These are phyloP conservation scores for Penicillium aurantiogriseum DNA, from an alignment of 2,329 filamentous ascomycete genomes.

Conservation along the genomic window DNA sequence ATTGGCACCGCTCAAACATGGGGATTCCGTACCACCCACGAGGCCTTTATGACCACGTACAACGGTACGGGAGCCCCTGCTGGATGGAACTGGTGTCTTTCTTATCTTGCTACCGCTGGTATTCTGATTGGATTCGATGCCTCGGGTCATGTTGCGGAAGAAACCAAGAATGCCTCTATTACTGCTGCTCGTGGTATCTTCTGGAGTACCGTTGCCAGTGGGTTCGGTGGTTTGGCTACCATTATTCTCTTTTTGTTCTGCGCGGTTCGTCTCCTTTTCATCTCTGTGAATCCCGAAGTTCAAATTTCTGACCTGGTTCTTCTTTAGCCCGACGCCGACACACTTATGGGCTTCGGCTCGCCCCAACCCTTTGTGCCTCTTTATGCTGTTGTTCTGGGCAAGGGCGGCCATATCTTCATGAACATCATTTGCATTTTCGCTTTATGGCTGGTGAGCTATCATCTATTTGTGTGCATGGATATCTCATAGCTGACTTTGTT, in stretches of 20 bases:
- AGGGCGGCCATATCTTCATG: constrained; percentile 61
- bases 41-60: constrained; percentile 61
- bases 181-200: constrained; percentile 61
- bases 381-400: constrained; percentile 57
- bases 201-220: constrained; percentile 59
- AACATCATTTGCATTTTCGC: constrained; percentile 50
- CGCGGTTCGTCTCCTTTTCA: constrained; percentile 26
- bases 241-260: constrained; percentile 62
- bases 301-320: constrained; percentile 4
- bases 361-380: constrained; percentile 60
- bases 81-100: constrained; percentile 64
- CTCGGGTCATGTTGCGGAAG: constrained; percentile 60
- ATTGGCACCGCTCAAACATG: constrained; percentile 56
- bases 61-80: constrained; percentile 57
- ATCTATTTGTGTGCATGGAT: not conserved
- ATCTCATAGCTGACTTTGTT: not conserved
- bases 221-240: constrained; percentile 54
- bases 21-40: constrained; percentile 58
- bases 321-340: constrained; percentile 52
- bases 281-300: no score
- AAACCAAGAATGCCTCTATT: constrained; percentile 58
- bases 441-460: constrained; percentile 22
- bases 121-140: constrained; percentile 63
- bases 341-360: constrained; percentile 53
- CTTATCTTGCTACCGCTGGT: constrained; percentile 60